Percentiles rank a stretch among this genome's conserved stretches.
phyloP scores from a whole-genome alignment of 805 yeast genomes.

The Candida nemodendra region DNA sequence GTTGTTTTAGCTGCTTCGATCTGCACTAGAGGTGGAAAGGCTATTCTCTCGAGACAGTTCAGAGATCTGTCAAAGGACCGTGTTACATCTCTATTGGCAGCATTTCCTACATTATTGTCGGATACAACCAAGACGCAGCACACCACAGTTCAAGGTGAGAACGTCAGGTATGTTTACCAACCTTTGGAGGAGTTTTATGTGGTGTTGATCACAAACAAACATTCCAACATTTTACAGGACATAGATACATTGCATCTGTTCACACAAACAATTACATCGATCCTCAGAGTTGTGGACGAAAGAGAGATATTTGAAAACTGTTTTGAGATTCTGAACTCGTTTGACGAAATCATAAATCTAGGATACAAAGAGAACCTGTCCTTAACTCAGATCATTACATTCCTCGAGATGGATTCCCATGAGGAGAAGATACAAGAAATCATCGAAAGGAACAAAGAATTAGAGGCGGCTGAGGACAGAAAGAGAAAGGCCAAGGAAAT shows the following conservation, averaged over 20 bases:
- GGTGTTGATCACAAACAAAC: slow-evolving; percentile 85
- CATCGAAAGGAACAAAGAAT: slow-evolving; percentile 93
- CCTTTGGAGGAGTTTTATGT: slow-evolving; percentile 93
- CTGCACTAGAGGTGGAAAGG: slow-evolving; percentile 90
- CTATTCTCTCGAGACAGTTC: slow-evolving; percentile 89
- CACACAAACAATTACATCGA: slow-evolving; percentile 74
- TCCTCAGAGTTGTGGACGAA: slow-evolving; percentile 73
- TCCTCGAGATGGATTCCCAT: slow-evolving; percentile 95
- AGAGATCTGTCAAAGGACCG: slow-evolving; percentile 80
- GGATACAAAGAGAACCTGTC: slow-evolving; percentile 90
- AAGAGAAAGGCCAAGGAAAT: slow-evolving; percentile 91
- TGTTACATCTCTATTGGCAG: slow-evolving; percentile 80
- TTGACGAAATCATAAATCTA: slow-evolving; percentile 87
- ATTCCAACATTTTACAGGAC: slow-evolving; percentile 90
- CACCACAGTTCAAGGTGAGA: slow-evolving; percentile 90
- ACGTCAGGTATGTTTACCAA: slow-evolving; percentile 90
- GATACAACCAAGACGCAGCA: slow-evolving; percentile 72
- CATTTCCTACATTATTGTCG: slow-evolving; percentile 77
- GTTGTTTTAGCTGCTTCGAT: slow-evolving; percentile 91
- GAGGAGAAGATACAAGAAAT: slow-evolving; percentile 98
- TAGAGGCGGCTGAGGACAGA: slow-evolving; percentile 96
- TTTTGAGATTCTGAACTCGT: slow-evolving; percentile 85
- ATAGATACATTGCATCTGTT: slow-evolving; percentile 87
- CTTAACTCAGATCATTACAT: slow-evolving; percentile 77
- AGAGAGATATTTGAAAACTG: slow-evolving; percentile 79